phyloP scores from a whole-genome alignment of 768 basidiomycete species.

The Mrakia hoshinonis region DNA sequence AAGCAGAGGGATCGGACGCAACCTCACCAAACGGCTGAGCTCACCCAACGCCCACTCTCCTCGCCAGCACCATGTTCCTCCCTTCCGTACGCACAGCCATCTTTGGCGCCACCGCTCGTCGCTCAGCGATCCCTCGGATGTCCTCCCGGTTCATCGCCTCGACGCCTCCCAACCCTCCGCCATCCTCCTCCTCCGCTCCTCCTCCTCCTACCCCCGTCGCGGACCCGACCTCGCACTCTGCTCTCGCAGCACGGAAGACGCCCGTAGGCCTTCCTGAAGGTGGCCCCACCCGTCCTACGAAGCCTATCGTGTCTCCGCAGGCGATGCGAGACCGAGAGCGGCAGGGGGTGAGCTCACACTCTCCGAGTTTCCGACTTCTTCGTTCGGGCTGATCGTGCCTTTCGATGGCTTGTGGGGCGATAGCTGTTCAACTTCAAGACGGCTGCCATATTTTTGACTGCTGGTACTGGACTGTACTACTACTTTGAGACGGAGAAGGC shows the following conservation, averaged over 20 bases:
- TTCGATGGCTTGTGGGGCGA: too few relatives aligned
- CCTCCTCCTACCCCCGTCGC: background rate
- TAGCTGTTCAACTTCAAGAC: slow-evolving; percentile 68
- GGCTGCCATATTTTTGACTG: slow-evolving; percentile 70
- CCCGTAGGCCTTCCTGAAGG: background rate
- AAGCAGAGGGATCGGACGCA: too few relatives aligned
- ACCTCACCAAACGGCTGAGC: too few relatives aligned
- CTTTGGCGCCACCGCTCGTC: background rate
- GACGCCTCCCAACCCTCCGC: background rate
- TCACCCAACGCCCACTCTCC: too few relatives aligned
- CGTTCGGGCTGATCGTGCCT: background rate
- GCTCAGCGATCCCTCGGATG: background rate
- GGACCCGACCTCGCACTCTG: too few relatives aligned
- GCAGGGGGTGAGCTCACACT: background rate
- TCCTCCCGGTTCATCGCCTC: background rate
- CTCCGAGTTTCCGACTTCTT: background rate
- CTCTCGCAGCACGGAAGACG: background rate
- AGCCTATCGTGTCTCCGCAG: background rate
- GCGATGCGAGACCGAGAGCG: background rate
- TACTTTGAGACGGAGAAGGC: slow-evolving; percentile 87
- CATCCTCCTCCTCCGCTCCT: background rate
- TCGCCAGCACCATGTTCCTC: too few relatives aligned
- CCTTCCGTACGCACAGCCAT: too few relatives aligned
- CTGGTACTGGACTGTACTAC: slow-evolving; percentile 69
- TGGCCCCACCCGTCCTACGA: background rate